A percentile compares a stretch with the other conserved stretches of the same genome.
These are phyloP conservation scores for Amanita subjunquillea DNA, from an alignment of 768 basidiomycete species.

Conservation along the genomic window DNA sequence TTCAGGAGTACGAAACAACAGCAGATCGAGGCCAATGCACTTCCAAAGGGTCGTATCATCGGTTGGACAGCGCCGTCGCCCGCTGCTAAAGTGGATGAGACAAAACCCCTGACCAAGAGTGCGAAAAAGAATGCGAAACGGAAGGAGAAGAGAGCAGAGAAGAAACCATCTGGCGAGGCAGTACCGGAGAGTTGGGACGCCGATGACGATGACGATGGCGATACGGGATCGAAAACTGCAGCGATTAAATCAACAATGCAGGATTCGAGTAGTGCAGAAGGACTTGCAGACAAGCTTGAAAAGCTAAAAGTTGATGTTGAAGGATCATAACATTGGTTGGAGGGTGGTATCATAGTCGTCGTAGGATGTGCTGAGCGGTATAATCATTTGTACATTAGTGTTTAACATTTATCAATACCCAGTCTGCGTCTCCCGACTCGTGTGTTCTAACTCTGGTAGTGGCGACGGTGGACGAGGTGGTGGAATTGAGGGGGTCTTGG, in stretches of 20 bases:
- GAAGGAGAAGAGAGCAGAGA: conserved; percentile 56
- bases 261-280: conserved; percentile 9
- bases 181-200: conserved; percentile 80
- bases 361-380: conserved; percentile 12
- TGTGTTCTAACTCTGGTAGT: conserved; percentile 17
- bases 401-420: neutral
- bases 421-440: conserved; percentile 2
- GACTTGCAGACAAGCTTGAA: conserved; percentile 39
- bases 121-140: conserved; percentile 77
- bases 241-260: neutral
- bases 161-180: conserved; percentile 27
- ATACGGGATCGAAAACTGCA: neutral
- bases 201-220: conserved; percentile 25
- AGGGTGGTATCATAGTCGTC: conserved; percentile 6
- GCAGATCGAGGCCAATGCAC: conserved; percentile 50
- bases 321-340: conserved; percentile 1
- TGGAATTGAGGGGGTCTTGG: conserved; percentile 22
- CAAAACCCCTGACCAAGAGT: conserved; percentile 59
- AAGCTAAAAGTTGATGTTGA: conserved; percentile 37
- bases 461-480: conserved; percentile 16
- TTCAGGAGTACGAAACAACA: conserved; percentile 75
- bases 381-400: conserved; percentile 31
- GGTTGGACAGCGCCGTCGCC: conserved; percentile 66
- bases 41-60: conserved; percentile 75
- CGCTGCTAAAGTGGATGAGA: conserved; percentile 23